Conservation (phyloP, 208 protist genomes). For the Acanthamoeba sp. region DNA sequence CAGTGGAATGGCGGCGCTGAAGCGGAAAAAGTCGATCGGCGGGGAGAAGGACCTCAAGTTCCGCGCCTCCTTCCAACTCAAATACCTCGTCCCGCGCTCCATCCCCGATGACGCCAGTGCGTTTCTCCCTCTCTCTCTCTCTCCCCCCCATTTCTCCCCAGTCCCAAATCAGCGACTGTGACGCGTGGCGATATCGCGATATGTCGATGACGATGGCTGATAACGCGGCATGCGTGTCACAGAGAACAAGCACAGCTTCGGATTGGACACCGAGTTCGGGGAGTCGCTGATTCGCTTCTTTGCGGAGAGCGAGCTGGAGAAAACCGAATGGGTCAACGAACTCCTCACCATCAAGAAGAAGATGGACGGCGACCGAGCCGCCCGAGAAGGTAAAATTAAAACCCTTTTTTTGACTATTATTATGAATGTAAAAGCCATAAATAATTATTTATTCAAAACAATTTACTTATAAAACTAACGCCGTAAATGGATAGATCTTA, state of each 20-base stretch:
- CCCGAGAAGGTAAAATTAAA: slow-evolving; percentile 56
- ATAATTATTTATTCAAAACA: not conserved
- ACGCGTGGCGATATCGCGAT: no score
- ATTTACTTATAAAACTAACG: not conserved
- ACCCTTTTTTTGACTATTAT: not conserved
- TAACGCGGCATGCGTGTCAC: not conserved
- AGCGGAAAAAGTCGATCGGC: not conserved
- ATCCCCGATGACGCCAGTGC: not conserved
- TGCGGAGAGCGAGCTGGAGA: slow-evolving; percentile 40
- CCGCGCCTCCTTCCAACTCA: slow-evolving; percentile 31
- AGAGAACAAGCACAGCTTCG: slow-evolving; percentile 52
- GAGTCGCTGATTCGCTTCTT: slow-evolving; percentile 49
- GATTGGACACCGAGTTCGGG: slow-evolving; percentile 26
- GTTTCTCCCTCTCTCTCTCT: not conserved
- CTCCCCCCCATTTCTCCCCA: no score
- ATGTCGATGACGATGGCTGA: not conserved
- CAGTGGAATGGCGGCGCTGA: not conserved
- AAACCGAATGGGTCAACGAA: slow-evolving; percentile 62
- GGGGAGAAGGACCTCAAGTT: slow-evolving; percentile 6
- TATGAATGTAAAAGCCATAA: no score
- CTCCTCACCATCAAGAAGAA: slow-evolving; percentile 66
- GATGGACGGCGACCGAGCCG: slow-evolving; percentile 3
- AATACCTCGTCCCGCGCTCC: slow-evolving; percentile 8
- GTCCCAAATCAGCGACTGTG: no score
- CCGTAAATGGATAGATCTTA: not conserved